Evolutionary conservation across 2,329 filamentous ascomycete species (phyloP), one percentile per base, ranked within the genome.

Genomic region (Alternaria dauci): DNA sequence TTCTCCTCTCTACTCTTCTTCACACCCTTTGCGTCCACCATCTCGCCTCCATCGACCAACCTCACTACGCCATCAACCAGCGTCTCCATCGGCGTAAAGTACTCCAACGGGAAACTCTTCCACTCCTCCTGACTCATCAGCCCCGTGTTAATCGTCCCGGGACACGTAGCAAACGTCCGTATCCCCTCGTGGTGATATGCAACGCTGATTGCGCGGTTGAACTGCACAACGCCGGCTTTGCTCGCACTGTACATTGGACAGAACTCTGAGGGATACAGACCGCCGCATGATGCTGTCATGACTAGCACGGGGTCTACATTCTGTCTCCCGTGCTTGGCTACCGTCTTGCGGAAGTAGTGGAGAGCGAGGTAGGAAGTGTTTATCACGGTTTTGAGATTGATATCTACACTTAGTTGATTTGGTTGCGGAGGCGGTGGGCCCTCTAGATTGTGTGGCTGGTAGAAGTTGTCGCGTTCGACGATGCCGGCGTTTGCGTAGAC

Each of bases 401-500:
- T 69, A 16, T 77, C 76, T 52, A 81, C 74, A 46, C 78, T 75
- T 9, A 79, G 72, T 20, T 76, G 65, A 34, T 70, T 73, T 26
- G 74, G 74, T 14, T 72, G 67, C 1, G 81, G 66, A 1, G 74
- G 73, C 2, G 64, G 62, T 7, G 65, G 52, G 7, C 61, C 66
- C n/a, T 58, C 58, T 26, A 79, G 50, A 34, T 70, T 65, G 51
- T 79, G 74, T 8, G 62, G 69, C 43, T 71, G 73, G 63, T 79
- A 82, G 68, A 82, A 82, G 56, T 80, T 81, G 55, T 73, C 66
- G 18, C 74, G 68, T 54, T 83, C 81, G 8, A 82, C 71, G 23
- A 83, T 76, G 1, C 82, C 82, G 1, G 82, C 82, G 55, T 84
- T 84, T 16, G 81, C 82, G 62, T 81, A 84, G 34, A 84, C 81